Percentiles rank a stretch among this genome's conserved stretches.
phyloP scores from a whole-genome alignment of 148 eudicot species.

The Vaccinium corymbosum region DNA sequence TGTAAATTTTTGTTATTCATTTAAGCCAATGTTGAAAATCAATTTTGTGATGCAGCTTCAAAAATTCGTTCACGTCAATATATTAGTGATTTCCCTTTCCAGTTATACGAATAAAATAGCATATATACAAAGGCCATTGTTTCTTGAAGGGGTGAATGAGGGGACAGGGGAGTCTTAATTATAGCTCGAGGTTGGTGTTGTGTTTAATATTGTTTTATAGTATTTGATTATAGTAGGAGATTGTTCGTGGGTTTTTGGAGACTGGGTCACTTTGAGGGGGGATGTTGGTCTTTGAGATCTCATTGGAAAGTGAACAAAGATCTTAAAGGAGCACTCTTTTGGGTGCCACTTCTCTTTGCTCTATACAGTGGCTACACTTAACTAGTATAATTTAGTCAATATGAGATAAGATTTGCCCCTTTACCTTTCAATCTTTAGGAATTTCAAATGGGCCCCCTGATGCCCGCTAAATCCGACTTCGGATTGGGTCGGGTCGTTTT shows the following conservation, averaged over 20 bases:
- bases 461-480: not conserved
- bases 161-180: slow-evolving; percentile 52
- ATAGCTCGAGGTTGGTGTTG: slow-evolving; percentile 26
- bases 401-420: not conserved
- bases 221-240: slow-evolving; percentile 13
- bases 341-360: slow-evolving; percentile 6
- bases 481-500: not conserved
- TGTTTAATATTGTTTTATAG: not conserved
- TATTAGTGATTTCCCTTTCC: too few species aligned
- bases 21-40: too few species aligned
- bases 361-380: not conserved
- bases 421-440: not conserved
- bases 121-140: not conserved
- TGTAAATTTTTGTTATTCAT: too few species aligned
- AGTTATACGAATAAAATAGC: not conserved
- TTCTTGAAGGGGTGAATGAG: slow-evolving; percentile 22
- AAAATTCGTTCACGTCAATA: too few species aligned
- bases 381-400: too few species aligned
- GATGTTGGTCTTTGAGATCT: slow-evolving; percentile 96
- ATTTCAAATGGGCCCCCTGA: not conserved
- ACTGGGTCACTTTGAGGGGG: slow-evolving; percentile 65
- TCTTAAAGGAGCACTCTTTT: slow-evolving; percentile 12
- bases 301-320: slow-evolving; percentile 52
- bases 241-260: slow-evolving; percentile 97
- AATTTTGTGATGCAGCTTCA: too few species aligned